phyloP scores from a whole-genome alignment of 495 filamentous ascomycete species.

The Cercophora newfieldiana region DNA sequence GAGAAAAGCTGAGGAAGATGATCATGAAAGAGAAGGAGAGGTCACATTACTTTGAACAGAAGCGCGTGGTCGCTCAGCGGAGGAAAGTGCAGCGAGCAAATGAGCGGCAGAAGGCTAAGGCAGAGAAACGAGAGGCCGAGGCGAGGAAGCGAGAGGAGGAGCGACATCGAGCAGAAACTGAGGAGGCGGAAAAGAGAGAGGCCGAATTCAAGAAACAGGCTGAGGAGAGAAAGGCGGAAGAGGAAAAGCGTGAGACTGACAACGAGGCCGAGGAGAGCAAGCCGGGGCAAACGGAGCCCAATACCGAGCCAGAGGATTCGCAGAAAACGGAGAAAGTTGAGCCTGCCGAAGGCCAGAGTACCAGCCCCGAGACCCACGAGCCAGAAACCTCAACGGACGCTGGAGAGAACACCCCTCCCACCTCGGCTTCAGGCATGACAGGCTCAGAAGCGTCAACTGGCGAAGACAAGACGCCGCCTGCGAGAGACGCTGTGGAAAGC shows the following conservation, averaged over 20 bases:
- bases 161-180: background rate
- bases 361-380: background rate
- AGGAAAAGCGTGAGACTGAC: background rate
- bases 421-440: conserved; percentile 7
- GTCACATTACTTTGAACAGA: conserved; percentile 18
- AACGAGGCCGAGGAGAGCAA: background rate
- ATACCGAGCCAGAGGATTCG: background rate
- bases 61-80: conserved; percentile 11
- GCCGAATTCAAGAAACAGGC: background rate
- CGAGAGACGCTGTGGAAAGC: background rate
- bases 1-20: conserved; percentile 38
- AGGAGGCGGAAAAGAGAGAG: background rate
- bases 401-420: conserved; percentile 23
- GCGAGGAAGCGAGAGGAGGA: conserved; percentile 2
- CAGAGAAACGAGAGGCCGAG: conserved; percentile 14
- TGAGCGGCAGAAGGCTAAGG: conserved; percentile 35
- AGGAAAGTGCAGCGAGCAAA: conserved; percentile 18
- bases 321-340: background rate
- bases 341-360: background rate
- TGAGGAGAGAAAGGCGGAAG: background rate
- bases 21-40: conserved; percentile 32
- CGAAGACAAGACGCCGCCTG: background rate
- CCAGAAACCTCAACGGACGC: conserved; percentile 13
- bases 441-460: background rate
- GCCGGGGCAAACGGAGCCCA: background rate